Conservation (phyloP, 2,329 filamentous ascomycete genomes). For the Monosporascus ibericus region DNA sequence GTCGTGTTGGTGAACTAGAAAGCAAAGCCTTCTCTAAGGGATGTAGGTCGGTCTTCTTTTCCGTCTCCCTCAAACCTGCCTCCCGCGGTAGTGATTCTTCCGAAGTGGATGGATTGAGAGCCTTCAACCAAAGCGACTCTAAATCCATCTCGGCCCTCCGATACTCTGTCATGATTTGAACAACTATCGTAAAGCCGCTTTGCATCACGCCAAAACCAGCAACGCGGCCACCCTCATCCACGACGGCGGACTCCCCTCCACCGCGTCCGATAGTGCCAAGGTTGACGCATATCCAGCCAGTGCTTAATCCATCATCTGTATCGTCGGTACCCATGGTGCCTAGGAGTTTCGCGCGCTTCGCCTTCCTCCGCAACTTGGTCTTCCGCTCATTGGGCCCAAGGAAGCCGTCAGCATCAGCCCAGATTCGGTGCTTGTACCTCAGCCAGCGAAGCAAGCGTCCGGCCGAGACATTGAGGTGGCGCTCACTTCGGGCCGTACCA, state of each 20-base stretch:
- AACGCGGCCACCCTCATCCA: conserved; percentile 49
- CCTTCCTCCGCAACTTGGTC: conserved; percentile 73
- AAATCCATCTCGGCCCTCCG: conserved; percentile 47
- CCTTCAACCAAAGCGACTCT: conserved; percentile 44
- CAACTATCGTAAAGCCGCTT: conserved; percentile 45
- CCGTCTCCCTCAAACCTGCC: conserved; percentile 4
- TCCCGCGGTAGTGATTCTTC: background rate
- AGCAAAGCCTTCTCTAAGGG: conserved; percentile 11
- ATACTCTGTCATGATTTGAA: conserved; percentile 52
- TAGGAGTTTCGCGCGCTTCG: conserved; percentile 74
- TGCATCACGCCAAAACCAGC: conserved; percentile 66
- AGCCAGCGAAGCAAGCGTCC: conserved; percentile 88
- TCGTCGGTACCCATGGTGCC: conserved; percentile 59
- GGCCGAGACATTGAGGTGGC: conserved; percentile 85
- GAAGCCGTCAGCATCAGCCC: conserved; percentile 77
- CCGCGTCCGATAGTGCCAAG: conserved; percentile 63
- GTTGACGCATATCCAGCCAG: conserved; percentile 95
- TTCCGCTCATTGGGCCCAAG: conserved; percentile 89
- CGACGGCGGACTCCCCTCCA: conserved; percentile 35
- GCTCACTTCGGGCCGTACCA: conserved; percentile 84
- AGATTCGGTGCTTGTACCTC: conserved; percentile 63
- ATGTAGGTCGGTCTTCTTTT: conserved; percentile 11
- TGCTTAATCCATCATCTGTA: conserved; percentile 79
- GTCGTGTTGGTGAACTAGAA: conserved; percentile 6
- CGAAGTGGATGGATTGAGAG: conserved; percentile 11